Evolutionary conservation across 2,329 filamentous ascomycete genomes (phyloP).

Genomic region (Alternaria sp.): DNA sequence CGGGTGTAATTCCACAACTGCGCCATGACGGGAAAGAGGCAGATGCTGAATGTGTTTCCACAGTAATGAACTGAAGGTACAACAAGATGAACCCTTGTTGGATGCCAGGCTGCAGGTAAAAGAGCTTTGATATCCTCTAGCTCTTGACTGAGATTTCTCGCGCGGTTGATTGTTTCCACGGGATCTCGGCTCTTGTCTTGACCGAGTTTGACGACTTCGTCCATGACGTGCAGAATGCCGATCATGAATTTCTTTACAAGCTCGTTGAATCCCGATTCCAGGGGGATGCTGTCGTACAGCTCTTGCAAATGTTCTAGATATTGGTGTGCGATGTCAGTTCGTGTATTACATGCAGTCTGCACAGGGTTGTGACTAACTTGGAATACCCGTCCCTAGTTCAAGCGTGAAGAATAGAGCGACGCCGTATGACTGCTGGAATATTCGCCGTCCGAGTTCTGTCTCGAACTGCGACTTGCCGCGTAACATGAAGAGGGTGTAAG

Average conservation of each 20-base stretch:
- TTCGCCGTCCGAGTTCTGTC: slow-evolving; percentile 23
- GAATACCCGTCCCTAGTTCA: slow-evolving; percentile 17
- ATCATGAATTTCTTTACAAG: slow-evolving; percentile 23
- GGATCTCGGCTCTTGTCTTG: slow-evolving; percentile 26
- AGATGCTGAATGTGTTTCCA: slow-evolving; percentile 37
- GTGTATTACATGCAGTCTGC: neutral
- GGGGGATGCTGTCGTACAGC: slow-evolving; percentile 23
- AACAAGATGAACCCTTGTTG: slow-evolving; percentile 25
- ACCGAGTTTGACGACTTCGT: slow-evolving; percentile 28
- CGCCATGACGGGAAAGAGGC: slow-evolving; percentile 37
- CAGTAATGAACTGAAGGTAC: slow-evolving; percentile 22
- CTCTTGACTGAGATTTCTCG: slow-evolving; percentile 25
- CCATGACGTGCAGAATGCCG: slow-evolving; percentile 30
- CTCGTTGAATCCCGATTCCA: slow-evolving; percentile 3
- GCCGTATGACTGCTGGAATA: slow-evolving; percentile 42
- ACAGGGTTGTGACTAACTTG: neutral
- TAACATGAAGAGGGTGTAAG: slow-evolving; percentile 38
- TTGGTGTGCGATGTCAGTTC: neutral
- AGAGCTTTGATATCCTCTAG: slow-evolving; percentile 29
- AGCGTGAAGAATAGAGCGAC: slow-evolving; percentile 30
- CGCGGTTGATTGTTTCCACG: slow-evolving; percentile 16
- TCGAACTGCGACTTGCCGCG: slow-evolving; percentile 38
- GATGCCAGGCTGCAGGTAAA: slow-evolving; percentile 34
- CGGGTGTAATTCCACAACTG: slow-evolving; percentile 43
- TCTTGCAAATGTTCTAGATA: slow-evolving; percentile 28